These are phyloP conservation scores for Cercophora newfieldiana DNA, from an alignment of 495 filamentous ascomycete genomes.

Conservation along the genomic window DNA sequence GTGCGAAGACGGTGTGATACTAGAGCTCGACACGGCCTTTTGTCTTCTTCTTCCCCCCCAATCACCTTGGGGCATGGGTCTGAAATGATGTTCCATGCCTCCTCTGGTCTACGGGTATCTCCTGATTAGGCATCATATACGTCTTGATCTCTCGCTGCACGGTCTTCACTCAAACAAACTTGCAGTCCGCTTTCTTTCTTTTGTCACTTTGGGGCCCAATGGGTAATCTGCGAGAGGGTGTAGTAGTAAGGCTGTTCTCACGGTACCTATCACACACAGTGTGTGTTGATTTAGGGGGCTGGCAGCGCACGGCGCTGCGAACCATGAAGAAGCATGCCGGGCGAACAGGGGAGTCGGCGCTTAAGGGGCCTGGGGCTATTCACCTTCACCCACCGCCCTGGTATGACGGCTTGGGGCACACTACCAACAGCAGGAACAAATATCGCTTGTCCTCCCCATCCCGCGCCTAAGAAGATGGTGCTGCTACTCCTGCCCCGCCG, in stretches of 20 bases:
- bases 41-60: too few relatives aligned
- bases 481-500: not conserved
- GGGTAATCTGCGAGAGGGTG: not conserved
- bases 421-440: not conserved
- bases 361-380: not conserved
- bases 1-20: not conserved
- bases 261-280: not conserved
- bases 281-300: not conserved
- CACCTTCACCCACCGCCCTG: not conserved
- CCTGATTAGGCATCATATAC: too few relatives aligned
- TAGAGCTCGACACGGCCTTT: not conserved
- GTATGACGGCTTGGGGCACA: not conserved
- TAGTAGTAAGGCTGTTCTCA: not conserved
- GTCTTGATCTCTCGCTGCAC: not conserved
- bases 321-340: not conserved
- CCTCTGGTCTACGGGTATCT: too few relatives aligned
- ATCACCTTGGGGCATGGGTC: too few relatives aligned
- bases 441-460: not conserved
- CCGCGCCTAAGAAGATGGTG: not conserved
- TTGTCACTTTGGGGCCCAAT: not conserved
- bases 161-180: not conserved
- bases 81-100: too few relatives aligned
- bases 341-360: constrained; percentile 6
- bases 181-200: not conserved
- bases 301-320: not conserved